Conservation (phyloP, 2,329 filamentous ascomycete genomes). For the Fusarium brachygibbosum region DNA sequence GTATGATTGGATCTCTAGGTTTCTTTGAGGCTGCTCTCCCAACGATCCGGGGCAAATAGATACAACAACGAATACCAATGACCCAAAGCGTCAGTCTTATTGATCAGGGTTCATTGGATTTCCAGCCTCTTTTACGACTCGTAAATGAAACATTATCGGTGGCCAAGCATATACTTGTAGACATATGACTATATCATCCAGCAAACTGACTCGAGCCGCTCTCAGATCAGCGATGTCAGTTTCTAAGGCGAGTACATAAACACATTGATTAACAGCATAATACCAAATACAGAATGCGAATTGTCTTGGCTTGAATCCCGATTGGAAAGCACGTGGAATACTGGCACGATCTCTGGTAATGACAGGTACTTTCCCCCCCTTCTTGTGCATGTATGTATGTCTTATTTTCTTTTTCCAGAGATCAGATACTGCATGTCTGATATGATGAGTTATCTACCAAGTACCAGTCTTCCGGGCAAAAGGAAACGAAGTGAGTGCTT, state of each 20-base stretch:
- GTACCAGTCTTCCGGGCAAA: background rate
- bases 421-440: background rate
- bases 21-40: background rate
- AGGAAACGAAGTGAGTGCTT: background rate
- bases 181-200: background rate
- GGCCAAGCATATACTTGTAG: background rate
- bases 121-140: conserved; percentile 5
- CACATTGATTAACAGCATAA: background rate
- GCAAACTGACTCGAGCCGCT: background rate
- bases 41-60: background rate
- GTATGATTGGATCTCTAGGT: background rate
- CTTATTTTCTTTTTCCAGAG: background rate
- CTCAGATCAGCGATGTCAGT: background rate
- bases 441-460: background rate
- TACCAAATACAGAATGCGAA: background rate
- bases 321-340: background rate
- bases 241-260: background rate
- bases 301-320: background rate
- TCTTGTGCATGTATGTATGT: background rate
- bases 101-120: background rate
- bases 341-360: background rate
- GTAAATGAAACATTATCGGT: background rate
- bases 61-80: background rate
- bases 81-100: too few relatives aligned
- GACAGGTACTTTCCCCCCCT: background rate